Conservation (phyloP, 108 stramenopile species). For the Cyclostephanos invisitatus region DNA sequence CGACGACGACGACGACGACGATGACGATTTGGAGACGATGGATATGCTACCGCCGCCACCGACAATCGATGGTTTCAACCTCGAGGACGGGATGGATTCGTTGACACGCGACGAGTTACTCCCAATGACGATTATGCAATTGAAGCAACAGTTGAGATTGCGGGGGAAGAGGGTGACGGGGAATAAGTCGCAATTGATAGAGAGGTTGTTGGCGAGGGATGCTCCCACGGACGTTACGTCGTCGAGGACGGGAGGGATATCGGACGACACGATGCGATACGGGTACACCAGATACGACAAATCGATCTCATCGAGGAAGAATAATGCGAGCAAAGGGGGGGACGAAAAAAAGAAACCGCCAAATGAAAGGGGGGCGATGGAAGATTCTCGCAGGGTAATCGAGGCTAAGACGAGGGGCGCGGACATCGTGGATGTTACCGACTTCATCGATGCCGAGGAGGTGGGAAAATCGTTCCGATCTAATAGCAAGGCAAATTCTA, state of each 20-base stretch:
- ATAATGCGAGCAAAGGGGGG: neutral
- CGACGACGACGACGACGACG: slow-evolving; percentile 4
- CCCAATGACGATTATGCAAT: slow-evolving; percentile 64
- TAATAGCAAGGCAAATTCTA: slow-evolving; percentile 7
- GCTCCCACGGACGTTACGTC: neutral
- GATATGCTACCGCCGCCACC: slow-evolving; percentile 10
- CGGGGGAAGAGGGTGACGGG: slow-evolving; percentile 72
- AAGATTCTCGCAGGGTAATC: slow-evolving; percentile 18
- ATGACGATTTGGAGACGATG: neutral
- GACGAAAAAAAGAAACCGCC: neutral
- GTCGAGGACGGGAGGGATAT: neutral
- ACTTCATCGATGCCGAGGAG: slow-evolving; percentile 66
- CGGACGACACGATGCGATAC: neutral
- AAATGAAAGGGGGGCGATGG: neutral
- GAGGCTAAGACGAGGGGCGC: slow-evolving; percentile 66
- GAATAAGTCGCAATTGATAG: slow-evolving; percentile 67
- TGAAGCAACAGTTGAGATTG: slow-evolving; percentile 81
- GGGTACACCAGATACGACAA: slow-evolving; percentile 32
- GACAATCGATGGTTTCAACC: slow-evolving; percentile 21
- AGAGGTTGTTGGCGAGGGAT: slow-evolving; percentile 52
- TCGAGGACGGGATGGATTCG: slow-evolving; percentile 25
- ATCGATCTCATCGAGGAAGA: slow-evolving; percentile 1
- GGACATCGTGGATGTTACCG: slow-evolving; percentile 77
- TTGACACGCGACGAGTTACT: slow-evolving; percentile 44
- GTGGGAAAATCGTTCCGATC: slow-evolving; percentile 56